Conservation (phyloP, 2,329 filamentous ascomycete species). For the Calycina herbarum region DNA sequence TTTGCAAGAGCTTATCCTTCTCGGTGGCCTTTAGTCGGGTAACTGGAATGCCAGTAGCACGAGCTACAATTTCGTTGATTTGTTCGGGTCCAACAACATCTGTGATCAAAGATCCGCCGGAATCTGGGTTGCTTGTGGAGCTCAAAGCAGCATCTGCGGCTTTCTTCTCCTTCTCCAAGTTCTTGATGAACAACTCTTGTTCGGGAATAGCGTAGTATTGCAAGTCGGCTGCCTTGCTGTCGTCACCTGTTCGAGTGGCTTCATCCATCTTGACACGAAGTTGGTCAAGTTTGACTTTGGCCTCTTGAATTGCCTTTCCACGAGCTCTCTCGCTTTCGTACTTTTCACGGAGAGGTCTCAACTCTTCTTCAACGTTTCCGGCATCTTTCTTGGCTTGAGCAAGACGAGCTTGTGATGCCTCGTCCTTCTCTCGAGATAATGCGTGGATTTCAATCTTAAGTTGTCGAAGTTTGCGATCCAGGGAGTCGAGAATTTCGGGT, state of each 20-base stretch:
- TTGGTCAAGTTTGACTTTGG: constrained; percentile 90
- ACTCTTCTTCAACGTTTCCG: constrained; percentile 90
- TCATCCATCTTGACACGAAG: constrained; percentile 91
- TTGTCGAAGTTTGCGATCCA: constrained; percentile 87
- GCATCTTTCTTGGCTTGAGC: constrained; percentile 84
- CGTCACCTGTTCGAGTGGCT: constrained; percentile 83
- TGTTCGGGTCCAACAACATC: constrained; percentile 95
- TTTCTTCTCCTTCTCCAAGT: constrained; percentile 78
- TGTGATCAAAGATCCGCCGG: constrained; percentile 74
- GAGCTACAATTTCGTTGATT: constrained; percentile 97
- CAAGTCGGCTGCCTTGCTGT: constrained; percentile 85
- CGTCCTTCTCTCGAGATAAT: constrained; percentile 88
- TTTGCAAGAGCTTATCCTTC: constrained; percentile 97
- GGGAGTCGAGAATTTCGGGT: constrained; percentile 90
- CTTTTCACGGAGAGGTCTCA: constrained; percentile 88
- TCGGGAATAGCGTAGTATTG: constrained; percentile 98
- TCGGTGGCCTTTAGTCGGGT: constrained; percentile 91
- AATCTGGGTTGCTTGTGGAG: constrained; percentile 52
- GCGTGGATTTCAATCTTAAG: constrained; percentile 97
- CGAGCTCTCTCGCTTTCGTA: constrained; percentile 92
- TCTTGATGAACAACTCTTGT: constrained; percentile 75
- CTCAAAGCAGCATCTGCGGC: constrained; percentile 73
- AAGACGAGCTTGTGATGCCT: constrained; percentile 83
- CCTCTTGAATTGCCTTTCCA: constrained; percentile 88
- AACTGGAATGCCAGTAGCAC: constrained; percentile 98